Evolutionary conservation across 1,284 basidiomycete species (phyloP).

Genomic region (Anthracocystis setariae): DNA sequence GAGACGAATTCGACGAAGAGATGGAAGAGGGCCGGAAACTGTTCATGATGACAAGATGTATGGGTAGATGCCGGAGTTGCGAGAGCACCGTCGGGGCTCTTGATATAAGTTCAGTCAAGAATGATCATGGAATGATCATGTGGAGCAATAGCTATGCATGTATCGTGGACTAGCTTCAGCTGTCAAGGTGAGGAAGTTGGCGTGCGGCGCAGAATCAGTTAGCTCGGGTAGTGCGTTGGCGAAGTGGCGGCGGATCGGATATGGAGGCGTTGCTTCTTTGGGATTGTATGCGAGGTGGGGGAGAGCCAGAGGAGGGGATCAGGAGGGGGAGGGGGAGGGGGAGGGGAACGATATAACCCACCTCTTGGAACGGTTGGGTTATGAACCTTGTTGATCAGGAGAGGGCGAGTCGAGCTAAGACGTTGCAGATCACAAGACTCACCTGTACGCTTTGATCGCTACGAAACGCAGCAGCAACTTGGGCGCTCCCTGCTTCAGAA

Average conservation of each 20-base stretch:
- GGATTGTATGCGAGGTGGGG: neutral
- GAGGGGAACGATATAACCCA: constrained; percentile 27
- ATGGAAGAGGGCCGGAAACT: neutral
- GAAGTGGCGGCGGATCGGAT: constrained; percentile 19
- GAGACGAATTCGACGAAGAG: constrained; percentile 6
- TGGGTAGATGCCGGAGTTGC: neutral
- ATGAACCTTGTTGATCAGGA: constrained; percentile 1
- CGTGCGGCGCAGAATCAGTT: constrained; percentile 1
- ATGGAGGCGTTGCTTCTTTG: neutral
- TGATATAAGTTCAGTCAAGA: neutral
- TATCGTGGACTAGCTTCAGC: neutral
- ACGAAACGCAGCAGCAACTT: too few relatives aligned
- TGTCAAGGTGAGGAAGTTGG: neutral
- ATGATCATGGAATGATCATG: neutral
- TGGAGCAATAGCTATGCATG: neutral
- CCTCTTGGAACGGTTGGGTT: constrained; percentile 6
- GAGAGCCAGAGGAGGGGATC: neutral
- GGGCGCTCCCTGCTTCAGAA: neutral
- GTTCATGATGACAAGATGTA: constrained; percentile 10
- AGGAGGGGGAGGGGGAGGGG: neutral
- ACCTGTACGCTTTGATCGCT: too few relatives aligned
- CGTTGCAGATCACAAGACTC: too few relatives aligned
- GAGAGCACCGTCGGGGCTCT: neutral
- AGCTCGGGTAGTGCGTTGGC: constrained; percentile 16
- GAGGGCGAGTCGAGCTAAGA: neutral